A percentile compares a stretch with the other conserved stretches of the same genome.
These are phyloP conservation scores for Draba incana DNA, from an alignment of 345 rosid genomes.

Conservation along the genomic window DNA sequence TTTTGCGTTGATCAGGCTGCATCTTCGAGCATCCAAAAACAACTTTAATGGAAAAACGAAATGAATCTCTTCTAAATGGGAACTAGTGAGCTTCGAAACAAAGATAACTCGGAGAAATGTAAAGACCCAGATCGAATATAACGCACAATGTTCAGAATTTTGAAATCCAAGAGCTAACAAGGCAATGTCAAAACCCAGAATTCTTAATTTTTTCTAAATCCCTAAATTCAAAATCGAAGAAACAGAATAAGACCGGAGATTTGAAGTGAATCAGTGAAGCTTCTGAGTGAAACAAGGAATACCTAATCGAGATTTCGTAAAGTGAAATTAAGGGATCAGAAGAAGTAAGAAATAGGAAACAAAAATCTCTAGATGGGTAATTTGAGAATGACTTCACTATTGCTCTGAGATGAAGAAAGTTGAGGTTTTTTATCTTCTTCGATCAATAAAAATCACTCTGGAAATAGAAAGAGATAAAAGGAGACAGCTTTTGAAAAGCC, in stretches of 20 bases:
- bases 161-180: background rate
- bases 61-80: background rate
- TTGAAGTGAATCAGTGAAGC: constrained; percentile 9
- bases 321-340: constrained; percentile 20
- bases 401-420: constrained; percentile 17
- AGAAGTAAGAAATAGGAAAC: background rate
- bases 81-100: constrained; percentile 23
- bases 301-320: constrained; percentile 25
- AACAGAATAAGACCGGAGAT: background rate
- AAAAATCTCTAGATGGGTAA: background rate
- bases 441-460: constrained; percentile 19
- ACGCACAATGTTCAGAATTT: background rate
- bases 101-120: background rate
- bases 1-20: constrained; percentile 92
- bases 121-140: background rate
- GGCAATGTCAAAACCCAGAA: constrained; percentile 31
- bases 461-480: background rate
- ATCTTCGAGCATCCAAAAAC: constrained; percentile 62
- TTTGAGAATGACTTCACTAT: background rate
- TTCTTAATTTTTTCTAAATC: constrained; percentile 10
- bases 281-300: constrained; percentile 6
- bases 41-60: background rate
- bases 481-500: constrained; percentile 2
- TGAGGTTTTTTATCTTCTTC: constrained; percentile 26
- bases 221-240: constrained; percentile 12